Evolutionary conservation across 495 filamentous ascomycete genomes (phyloP), one percentile per base, ranked within the genome.

Genomic region (Penicillium mononematosum): DNA sequence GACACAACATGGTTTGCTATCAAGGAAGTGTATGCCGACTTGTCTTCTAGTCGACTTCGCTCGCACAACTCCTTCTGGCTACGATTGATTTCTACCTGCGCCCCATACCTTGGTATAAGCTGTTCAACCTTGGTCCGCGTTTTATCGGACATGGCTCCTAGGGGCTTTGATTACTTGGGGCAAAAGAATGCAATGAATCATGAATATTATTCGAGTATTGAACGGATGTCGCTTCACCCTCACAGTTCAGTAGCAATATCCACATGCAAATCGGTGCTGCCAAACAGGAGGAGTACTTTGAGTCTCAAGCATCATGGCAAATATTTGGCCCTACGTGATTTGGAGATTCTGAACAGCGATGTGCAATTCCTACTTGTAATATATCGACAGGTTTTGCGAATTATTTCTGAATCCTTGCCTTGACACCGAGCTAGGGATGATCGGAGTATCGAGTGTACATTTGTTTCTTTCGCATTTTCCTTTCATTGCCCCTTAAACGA

Each of bases 31-130:
- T 65, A 62, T 19, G 29, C 29, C 20, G 49, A 48, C 3, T 45
- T 57, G 2, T 58, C 51, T 5, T 19, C 32, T 19, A 55, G 43
- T 38, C 39, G 38, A 17, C 22, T 59, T 12, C 44, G 25, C 12
- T 62, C 63, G 11, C 58, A 65, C 46, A 62, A 65, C 19, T 31
- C 47, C 8, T 65, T 65, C 32, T 65, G 63, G 63, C 17, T 65
- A 39, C 45, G 53, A 34, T 20, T 65, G 20, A 53, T 65, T n/a
- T 57, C 52, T 48, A 58, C 36, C 16, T 59, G 59, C 12, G 52
- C 63, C n/a, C 45, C 59, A n/a, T 59, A 65, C 24, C 45, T 59
- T 4, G 53, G 49, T 27, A 11, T 65, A 5, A 41, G 59, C 24
- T 62, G 59, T 34, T 61, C 53, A 2, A 39, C 59, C 9, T 38